Evolutionary conservation across 345 rosid species (phyloP), one percentile per base, ranked within the genome.

Genomic region (Geranium brycei): DNA sequence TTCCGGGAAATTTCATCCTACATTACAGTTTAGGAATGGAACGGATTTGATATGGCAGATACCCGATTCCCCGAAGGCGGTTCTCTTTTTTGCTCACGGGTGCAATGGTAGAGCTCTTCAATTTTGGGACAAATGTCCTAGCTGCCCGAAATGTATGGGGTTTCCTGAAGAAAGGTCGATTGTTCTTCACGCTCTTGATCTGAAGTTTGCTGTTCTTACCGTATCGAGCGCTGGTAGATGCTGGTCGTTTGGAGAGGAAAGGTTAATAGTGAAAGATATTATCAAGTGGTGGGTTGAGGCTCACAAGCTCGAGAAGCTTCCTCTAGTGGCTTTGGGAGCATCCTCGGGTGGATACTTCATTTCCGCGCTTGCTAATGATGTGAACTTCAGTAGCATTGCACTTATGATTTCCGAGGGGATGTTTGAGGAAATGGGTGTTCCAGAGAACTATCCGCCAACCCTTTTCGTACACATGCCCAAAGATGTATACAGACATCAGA

Each of bases 401-500:
- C 79, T 93, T 69, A 90, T 93, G 99, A 85, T 93, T 61, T 88
- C 96, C 0, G 96, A 83, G 77, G 99, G 95, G 31, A 19, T 83
- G 19, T 88, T 90, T 60, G 85, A 82, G 71, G 72, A 30, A 28
- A 82, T 93, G 69, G 83, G 80, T 57, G 71, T 88, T 32, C 64
- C n/a, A 1, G 78, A 71, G 62, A 66, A 73, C 19, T 93, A 93
- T 69, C 97, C 97, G 0, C 85, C 96, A 2, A 87, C 95, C 8
- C 89, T 93, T 35, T 93, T 90, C 47, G 92, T 93, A 57, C 97
- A 93, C 70, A 86, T 93, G 99, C 92, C 99, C 5, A 85, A 87
- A 81, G 96, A 88, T 70, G 64, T 70, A 40, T 18, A 40, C 0
- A 85, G 96, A 69, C 87, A 79, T 69, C 87, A 68, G 11, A 90